Base-by-base conservation (phyloP, 768 basidiomycete species). In the Dentipellis fragilis region DNA sequence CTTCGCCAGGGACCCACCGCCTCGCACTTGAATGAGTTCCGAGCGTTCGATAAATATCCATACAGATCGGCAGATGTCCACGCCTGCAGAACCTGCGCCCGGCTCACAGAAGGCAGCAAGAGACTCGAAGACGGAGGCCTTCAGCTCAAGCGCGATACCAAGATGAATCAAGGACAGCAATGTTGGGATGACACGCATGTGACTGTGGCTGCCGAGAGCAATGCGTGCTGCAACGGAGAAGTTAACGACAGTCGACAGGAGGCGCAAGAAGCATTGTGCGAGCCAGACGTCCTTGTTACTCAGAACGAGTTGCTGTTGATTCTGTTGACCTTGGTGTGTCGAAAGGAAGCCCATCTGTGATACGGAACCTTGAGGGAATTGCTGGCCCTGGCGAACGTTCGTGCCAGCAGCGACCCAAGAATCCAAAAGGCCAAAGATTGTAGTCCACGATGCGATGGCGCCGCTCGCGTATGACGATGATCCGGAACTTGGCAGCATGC, bases 121-220 rank as follows among this genome's bases (percentile, higher is more conserved):
- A 0, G 89, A 81, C 42, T 89, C 82, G 59, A 93, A 89, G 3
- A 93, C 72, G 0, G 87, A 82, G 5, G 90, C 93, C 61, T 95
- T 95, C 51, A 95, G 75, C 63, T 94, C 90, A n/a, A 94, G 75
- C 1, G 92, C 89, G n/a, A 93, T 78, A 10, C 84, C 77, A 1
- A 89, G 75, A 2, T 88, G 87, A 50, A 93, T 79, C 35, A 95
- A 78, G 0, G 84, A 80, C 35, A 93, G 77, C 3, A 95, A 73
- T 0, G 88, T 87, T 1, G 84, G 84, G 57, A 95, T 81, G 0
- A 89, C 89, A 47, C 86, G 83, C 71, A 92, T 89, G 23, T 86
- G 83, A 1, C 79, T 77, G 66, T 90, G 87, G 29, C 84, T 79
- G 19, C 85, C 79, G 11, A 95, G 80, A 6, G 89, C 84, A 10